Evolutionary conservation across 768 basidiomycete genomes (phyloP), one percentile per base, ranked within the genome.

Genomic region (Erythrobasidium yunnanense): DNA sequence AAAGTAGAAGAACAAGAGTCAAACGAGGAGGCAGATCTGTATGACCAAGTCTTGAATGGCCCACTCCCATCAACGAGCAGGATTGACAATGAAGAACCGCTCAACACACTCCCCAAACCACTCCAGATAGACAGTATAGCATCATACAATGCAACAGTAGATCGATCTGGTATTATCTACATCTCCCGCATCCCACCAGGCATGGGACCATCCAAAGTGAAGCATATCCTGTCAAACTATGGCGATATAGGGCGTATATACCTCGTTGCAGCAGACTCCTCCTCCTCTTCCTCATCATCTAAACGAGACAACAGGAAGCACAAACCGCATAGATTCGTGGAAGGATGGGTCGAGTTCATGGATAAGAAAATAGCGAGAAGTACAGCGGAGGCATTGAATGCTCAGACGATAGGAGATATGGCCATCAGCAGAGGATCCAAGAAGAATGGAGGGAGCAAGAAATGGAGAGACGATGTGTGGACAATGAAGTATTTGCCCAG

Each of bases 301-400:
- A 42, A 32, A 35, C 1, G 2, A 38, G 7, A 4, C 32, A 46
- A 27, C 56, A 23, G 29, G 50, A 69, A 71, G 22, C 73, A 73
- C 66, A 65, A 55, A 27, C 54, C 66, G 45, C 70, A 73, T 11
- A 88, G 91, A 72, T 97, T 86, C 74, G 87, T 87, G 0, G 95
- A 99, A 75, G 95, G 95, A 32, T 99, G 95, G 95, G 86, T 97
- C 45, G 95, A 99, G 77, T 96, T 97, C 79, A 85, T 86, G 70
- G 87, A 96, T 77, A 97, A 97, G 77, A 84, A 83, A 51, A 80
- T 96, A 47, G 95, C 91, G 0, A 83, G 91, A 20, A 84, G 84
- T 38, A 86, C 92, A 7, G 93, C 93, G 6, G 88, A 84, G 63
- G 90, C 97, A 89, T 79, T 99, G 70, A 99, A 99, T 74, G 95